Evolutionary conservation across 2,329 filamentous ascomycete genomes (phyloP), one percentile per base, ranked within the genome.

Genomic region (Penicillium freii): DNA sequence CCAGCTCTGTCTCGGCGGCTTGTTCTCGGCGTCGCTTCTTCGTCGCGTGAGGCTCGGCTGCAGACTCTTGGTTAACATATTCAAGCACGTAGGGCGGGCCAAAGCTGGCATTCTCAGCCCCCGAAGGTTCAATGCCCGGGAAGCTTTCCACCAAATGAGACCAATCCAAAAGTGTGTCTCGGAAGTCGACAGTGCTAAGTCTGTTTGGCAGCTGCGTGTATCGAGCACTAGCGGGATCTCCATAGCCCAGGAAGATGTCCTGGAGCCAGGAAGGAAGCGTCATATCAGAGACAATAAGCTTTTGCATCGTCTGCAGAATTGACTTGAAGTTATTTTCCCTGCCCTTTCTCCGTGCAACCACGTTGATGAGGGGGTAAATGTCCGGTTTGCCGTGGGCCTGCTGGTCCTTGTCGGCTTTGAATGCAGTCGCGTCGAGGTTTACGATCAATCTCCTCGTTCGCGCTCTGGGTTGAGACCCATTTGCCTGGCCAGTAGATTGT

Each of bases 321-420:
- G 92, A 87, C 70, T 91, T 95, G 81, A 99, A 99, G 74, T 99
- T 99, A 77, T 99, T 99, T 75, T 99, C 94, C 58, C 92, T 83
- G 29, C 90, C 88, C 71, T 86, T 88, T 65, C 94, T 84, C 57
- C 94, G 87, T 51, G 96, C 82, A 54, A 99, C 79, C 40, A 97
- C 77, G 69, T 99, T 99, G 69, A 99, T 87, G 34, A 82, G 82
- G 45, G 90, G 87, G 73, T 97, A 97, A 5, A 95, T 80, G 67
- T 96, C 89, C 0, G 84, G 80, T 66, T 89, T 89, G n/a, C 87
- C 89, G 58, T 82, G 80, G 10, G 83, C 79, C 38, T 82, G 78
- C 51, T 80, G 81, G 60, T 89, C 86, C 63, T 86, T 86, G 74
- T 99, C 94, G 51, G 82, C 80, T 65, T 89, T 86, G 75, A 93